Evolutionary conservation across 1,284 basidiomycete genomes (phyloP).

Genomic region (Exobasidium rhododendri): DNA sequence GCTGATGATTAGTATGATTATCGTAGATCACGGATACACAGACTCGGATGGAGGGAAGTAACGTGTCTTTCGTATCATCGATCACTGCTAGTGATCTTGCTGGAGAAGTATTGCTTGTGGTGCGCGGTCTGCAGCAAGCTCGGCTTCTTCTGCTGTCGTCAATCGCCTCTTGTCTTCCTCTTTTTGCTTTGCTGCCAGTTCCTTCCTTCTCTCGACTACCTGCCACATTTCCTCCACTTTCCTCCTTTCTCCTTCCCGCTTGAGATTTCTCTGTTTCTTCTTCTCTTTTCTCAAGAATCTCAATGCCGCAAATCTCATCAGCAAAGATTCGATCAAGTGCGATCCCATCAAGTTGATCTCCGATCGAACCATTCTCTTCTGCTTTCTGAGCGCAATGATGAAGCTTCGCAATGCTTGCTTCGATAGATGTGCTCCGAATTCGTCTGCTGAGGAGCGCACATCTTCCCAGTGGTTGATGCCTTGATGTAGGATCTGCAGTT

Average conservation of each 20-base stretch:
- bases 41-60: too few relatives aligned
- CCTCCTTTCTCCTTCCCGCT: not conserved
- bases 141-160: too few relatives aligned
- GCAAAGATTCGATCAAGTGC: not conserved
- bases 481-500: constrained; percentile 23
- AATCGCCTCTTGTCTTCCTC: too few relatives aligned
- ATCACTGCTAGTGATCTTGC: not conserved
- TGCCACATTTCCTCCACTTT: not conserved
- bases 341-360: not conserved
- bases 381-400: not conserved
- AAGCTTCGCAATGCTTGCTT: not conserved
- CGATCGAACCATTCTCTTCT: not conserved
- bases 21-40: too few relatives aligned
- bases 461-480: not conserved
- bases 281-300: not conserved
- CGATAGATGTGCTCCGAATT: not conserved
- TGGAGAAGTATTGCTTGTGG: too few relatives aligned
- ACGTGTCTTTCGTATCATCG: too few relatives aligned
- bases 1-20: too few relatives aligned
- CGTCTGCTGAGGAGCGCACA: not conserved
- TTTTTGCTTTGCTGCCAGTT: not conserved
- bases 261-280: not conserved
- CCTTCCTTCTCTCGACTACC: not conserved
- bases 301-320: not conserved
- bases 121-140: too few relatives aligned